phyloP scores from a whole-genome alignment of 169 alveolate species.

The Plasmodium gonderi region DNA sequence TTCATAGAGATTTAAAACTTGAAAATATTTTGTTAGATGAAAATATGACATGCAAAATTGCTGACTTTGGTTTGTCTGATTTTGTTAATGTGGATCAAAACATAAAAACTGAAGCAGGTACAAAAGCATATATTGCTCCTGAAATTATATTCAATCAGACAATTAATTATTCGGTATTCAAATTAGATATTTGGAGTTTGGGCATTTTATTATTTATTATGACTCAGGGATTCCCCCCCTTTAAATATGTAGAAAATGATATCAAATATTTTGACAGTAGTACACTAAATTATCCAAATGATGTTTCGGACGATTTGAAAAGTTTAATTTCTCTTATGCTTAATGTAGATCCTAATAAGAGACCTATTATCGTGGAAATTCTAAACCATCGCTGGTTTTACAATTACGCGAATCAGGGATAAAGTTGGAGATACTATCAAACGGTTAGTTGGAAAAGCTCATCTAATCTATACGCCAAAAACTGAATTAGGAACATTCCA shows the following conservation, averaged over 20 bases:
- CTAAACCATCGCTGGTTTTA: constrained; percentile 60
- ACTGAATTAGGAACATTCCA: too few species aligned
- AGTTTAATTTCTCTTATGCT: constrained; percentile 58
- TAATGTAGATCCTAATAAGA: constrained; percentile 56
- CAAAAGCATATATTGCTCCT: constrained; percentile 83
- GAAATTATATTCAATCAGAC: constrained; percentile 80
- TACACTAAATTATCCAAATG: constrained; percentile 33
- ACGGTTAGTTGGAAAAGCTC: too few species aligned
- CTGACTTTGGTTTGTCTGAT: constrained; percentile 75
- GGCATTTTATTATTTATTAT: constrained; percentile 78
- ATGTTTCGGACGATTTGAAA: constrained; percentile 60
- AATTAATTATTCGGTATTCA: constrained; percentile 77
- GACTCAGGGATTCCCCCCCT: constrained; percentile 92
- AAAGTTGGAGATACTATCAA: too few species aligned
- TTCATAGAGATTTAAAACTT: constrained; percentile 85
- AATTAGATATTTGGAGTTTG: constrained; percentile 82
- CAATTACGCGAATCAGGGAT: neutral
- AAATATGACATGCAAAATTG: constrained; percentile 68
- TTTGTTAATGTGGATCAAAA: constrained; percentile 79
- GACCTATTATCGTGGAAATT: constrained; percentile 68
- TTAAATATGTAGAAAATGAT: constrained; percentile 80
- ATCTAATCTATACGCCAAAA: too few species aligned
- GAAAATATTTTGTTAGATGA: constrained; percentile 80
- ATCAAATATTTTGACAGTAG: constrained; percentile 57
- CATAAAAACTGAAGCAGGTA: constrained; percentile 81